A percentile compares a stretch with the other conserved stretches of the same genome.
These are phyloP conservation scores for Cronartium quercuum DNA, from an alignment of 1,284 basidiomycete species.

Conservation along the genomic window DNA sequence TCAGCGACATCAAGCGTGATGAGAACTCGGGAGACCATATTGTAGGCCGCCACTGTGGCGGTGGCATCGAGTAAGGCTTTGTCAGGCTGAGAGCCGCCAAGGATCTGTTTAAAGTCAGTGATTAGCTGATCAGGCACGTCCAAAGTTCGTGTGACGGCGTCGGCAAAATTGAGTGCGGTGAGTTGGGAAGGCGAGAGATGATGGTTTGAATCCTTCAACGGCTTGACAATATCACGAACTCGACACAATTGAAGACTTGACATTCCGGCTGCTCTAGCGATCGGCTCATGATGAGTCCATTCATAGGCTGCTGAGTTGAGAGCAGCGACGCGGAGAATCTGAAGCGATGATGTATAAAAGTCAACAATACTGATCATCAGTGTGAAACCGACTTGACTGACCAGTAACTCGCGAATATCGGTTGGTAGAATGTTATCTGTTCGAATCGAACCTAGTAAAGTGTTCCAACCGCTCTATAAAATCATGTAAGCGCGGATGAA, in stretches of 20 bases:
- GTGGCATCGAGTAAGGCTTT: slow-evolving; percentile 51
- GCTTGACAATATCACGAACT: slow-evolving; percentile 48
- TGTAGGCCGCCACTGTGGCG: slow-evolving; percentile 51
- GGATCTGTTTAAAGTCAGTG: slow-evolving; percentile 44
- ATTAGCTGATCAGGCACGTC: slow-evolving; percentile 46
- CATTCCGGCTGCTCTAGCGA: slow-evolving; percentile 50
- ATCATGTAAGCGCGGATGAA: not conserved
- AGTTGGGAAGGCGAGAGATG: slow-evolving; percentile 46
- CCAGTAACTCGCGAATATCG: slow-evolving; percentile 52
- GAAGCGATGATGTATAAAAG: not conserved
- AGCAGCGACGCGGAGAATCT: slow-evolving; percentile 52
- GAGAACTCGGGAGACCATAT: slow-evolving; percentile 52
- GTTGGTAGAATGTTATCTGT: slow-evolving; percentile 50
- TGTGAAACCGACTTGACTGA: slow-evolving; percentile 37
- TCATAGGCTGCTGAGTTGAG: slow-evolving; percentile 52
- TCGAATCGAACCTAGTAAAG: slow-evolving; percentile 50
- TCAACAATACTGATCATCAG: not conserved
- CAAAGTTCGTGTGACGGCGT: slow-evolving; percentile 49
- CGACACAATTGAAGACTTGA: slow-evolving; percentile 49
- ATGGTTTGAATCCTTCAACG: slow-evolving; percentile 41
- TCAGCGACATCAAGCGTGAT: slow-evolving; percentile 52
- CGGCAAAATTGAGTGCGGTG: slow-evolving; percentile 50
- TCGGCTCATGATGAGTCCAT: slow-evolving; percentile 50
- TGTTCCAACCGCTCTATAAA: slow-evolving; percentile 51
- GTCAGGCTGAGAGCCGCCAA: slow-evolving; percentile 44